Percentiles rank a stretch among this genome's conserved stretches.
phyloP scores from a whole-genome alignment of 2,329 filamentous ascomycete genomes.

The Sporothrix protearum region DNA sequence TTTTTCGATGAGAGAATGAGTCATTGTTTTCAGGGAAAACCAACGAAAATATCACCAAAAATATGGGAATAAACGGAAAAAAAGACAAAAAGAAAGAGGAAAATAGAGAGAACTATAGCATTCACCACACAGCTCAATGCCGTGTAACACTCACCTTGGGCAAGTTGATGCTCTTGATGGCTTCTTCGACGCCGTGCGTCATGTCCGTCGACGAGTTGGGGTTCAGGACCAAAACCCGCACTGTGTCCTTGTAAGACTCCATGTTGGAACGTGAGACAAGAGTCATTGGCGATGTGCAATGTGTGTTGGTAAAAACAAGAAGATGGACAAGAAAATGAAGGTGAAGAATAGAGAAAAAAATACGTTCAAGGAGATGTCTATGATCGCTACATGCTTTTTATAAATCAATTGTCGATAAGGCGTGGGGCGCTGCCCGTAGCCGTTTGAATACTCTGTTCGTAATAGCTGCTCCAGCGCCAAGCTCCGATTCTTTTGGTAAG shows the following conservation, averaged over 20 bases:
- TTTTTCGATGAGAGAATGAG: no score
- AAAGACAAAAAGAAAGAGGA: background rate
- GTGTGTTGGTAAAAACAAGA: background rate
- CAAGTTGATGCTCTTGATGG: conserved; percentile 44
- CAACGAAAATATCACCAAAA: no score
- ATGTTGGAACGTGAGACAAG: background rate
- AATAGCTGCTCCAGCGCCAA: background rate
- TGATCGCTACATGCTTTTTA: background rate
- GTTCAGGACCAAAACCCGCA: conserved; percentile 67
- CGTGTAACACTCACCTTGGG: conserved; percentile 36
- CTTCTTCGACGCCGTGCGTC: conserved; percentile 61
- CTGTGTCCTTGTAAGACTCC: background rate
- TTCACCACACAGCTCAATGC: background rate
- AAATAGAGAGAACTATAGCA: background rate
- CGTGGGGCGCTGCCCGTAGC: conserved; percentile 3
- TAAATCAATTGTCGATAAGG: background rate
- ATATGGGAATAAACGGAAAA: background rate
- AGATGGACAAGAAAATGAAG: background rate
- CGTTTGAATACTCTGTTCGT: background rate
- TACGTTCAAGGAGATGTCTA: background rate
- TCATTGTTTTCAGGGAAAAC: no score
- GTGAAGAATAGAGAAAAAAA: background rate
- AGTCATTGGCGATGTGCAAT: background rate
- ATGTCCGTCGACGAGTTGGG: conserved; percentile 72
- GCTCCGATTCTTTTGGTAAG: background rate